Conservation (phyloP, 371 early-diverging fungal species). For the Mortierella sp. region DNA sequence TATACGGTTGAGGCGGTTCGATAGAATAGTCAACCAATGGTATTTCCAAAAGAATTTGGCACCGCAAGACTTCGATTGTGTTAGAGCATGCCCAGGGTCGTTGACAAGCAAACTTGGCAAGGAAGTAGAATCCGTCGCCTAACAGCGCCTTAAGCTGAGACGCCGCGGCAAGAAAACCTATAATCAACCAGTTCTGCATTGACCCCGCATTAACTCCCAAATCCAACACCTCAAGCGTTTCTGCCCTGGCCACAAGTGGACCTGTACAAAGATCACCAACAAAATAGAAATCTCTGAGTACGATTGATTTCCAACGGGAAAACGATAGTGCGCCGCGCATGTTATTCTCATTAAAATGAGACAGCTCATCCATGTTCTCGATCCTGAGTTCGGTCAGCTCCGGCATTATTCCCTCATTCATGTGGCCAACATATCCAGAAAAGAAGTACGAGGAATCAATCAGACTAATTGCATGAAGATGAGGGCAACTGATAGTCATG, state of each 20-base stretch:
- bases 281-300: background rate
- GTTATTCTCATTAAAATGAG: background rate
- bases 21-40: background rate
- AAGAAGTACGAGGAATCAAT: background rate
- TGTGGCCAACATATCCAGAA: background rate
- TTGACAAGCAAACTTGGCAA: background rate
- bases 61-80: slow-evolving; percentile 5
- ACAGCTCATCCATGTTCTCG: background rate
- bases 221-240: background rate
- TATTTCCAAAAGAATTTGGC: slow-evolving; percentile 12
- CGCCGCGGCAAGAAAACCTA: background rate
- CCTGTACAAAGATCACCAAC: background rate
- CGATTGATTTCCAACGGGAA: background rate
- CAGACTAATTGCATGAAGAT: background rate
- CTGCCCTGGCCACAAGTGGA: background rate
- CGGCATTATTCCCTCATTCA: background rate
- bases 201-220: background rate
- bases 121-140: background rate
- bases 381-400: background rate
- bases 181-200: background rate
- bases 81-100: background rate
- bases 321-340: background rate
- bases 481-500: background rate
- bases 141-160: background rate
- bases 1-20: background rate